Base-by-base conservation (phyloP, 2,329 filamentous ascomycete species). In the Cladosporium velox region DNA sequence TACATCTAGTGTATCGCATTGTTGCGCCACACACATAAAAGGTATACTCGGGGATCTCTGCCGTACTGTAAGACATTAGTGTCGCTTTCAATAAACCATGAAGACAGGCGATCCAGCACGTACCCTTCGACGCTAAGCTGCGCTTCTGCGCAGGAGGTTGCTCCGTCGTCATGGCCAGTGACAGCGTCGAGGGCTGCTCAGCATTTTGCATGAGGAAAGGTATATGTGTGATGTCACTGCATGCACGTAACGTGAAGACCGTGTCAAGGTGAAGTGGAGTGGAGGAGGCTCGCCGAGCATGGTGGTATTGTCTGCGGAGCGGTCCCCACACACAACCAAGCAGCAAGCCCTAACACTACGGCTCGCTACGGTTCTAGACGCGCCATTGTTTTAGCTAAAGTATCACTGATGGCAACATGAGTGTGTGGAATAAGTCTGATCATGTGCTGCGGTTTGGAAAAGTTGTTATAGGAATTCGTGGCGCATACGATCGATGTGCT, bases 71-170 rank as follows among this genome's bases (percentile, higher is more conserved):
- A 21, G 26, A 34, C 7, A 34, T 55, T n/a, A 55, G 52, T 55
- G n/a, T n/a, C 10, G 7, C 18, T 34, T 32, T 21, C 10, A 14
- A 21, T 8, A 21, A 55, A 24, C 0, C 41, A 24, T 28, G 28
- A 54, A 30, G 26, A n/a, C 6, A 34, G 3, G 52, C 26, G 26
- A 32, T 4, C 26, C 28, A n/a, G 15, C 24, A 11, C 52, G 28
- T 35, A 58, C 55, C 55, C 34, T 63, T 52, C 21, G 47, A 54
- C 49, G 60, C 60, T 34, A 63, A 55, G 34, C 47, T 63, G 49
- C 60, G 60, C 49, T 61, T 61, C 7, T 52, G 60, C 60, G 60
- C 60, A 55, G 28, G 32, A 24, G 60, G 49, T 24, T 51, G 38
- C 15, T 60, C 58, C 8, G 41, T 32, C 5, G 32, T 61, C 59